Conservation (phyloP, 257 asterid genomes). For the Leonotis leonurus region DNA sequence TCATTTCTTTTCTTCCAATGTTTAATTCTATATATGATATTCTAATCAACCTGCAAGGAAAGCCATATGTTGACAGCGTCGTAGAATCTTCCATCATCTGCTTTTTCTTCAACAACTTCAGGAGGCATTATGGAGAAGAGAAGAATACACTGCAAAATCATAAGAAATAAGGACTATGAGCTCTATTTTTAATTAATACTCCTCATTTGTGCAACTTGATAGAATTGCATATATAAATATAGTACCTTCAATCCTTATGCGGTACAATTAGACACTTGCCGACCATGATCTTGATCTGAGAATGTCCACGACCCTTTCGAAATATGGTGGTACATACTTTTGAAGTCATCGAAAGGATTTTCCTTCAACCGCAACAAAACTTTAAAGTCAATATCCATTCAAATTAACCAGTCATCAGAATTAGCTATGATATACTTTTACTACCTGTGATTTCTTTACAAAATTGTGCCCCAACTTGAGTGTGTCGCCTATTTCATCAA, state of each 20-base stretch:
- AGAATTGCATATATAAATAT: not conserved
- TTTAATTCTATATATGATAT: not conserved
- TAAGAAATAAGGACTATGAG: not conserved
- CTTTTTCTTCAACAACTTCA: conserved; percentile 62
- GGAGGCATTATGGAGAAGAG: conserved; percentile 73
- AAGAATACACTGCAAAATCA: conserved; percentile 56
- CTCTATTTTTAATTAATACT: not conserved
- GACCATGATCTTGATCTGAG: conserved; percentile 93
- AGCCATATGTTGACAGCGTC: conserved; percentile 70
- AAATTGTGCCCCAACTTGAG: conserved; percentile 63
- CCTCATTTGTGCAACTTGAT: not conserved
- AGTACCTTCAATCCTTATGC: conserved; percentile 84
- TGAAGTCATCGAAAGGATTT: conserved; percentile 76
- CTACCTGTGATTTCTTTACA: conserved; percentile 73
- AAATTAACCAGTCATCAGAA: not conserved
- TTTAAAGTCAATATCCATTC: not conserved
- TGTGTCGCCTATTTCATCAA: conserved; percentile 61
- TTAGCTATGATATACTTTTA: not conserved
- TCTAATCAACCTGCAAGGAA: conserved; percentile 53
- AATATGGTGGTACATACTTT: conserved; percentile 71
- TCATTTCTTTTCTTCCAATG: not conserved
- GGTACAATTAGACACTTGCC: conserved; percentile 97
- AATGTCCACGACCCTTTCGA: conserved; percentile 94
- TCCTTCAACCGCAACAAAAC: conserved; percentile 47
- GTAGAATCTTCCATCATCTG: conserved; percentile 55